phyloP scores from a whole-genome alignment of 768 basidiomycete genomes.

The Lentinula raphanica region DNA sequence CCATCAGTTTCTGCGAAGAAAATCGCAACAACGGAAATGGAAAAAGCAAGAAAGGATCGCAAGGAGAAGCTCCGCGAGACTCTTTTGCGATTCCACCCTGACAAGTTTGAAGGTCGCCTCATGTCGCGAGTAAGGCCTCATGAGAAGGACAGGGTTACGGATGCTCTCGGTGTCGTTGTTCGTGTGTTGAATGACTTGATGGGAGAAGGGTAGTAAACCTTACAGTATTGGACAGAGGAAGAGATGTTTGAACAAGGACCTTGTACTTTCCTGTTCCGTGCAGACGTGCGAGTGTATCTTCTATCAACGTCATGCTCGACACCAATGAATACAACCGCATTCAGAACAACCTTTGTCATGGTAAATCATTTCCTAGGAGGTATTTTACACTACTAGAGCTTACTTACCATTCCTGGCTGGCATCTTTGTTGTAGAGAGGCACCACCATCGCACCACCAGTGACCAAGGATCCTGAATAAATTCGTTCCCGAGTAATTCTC shows the following conservation, averaged over 20 bases:
- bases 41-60: slow-evolving; percentile 43
- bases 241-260: not conserved
- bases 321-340: too few species aligned
- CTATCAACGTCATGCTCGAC: not conserved
- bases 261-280: not conserved
- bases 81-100: slow-evolving; percentile 71
- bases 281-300: not conserved
- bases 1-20: not conserved
- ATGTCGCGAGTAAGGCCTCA: slow-evolving; percentile 42
- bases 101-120: slow-evolving; percentile 76
- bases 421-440: not conserved
- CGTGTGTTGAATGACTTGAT: slow-evolving; percentile 56
- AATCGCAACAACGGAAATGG: slow-evolving; percentile 22
- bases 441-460: not conserved
- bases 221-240: not conserved
- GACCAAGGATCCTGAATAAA: not conserved
- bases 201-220: slow-evolving; percentile 25
- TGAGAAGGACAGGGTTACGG: slow-evolving; percentile 47
- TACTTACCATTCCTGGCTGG: not conserved
- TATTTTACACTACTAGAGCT: not conserved
- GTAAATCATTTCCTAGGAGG: not conserved
- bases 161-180: slow-evolving; percentile 60
- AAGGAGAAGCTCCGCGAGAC: slow-evolving; percentile 65
- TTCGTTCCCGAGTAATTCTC: slow-evolving; percentile 7
- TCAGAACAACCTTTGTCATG: not conserved